A percentile compares a stretch with the other conserved stretches of the same genome.
These are phyloP conservation scores for Diaporthe sp. DNA, from an alignment of 2,329 filamentous ascomycete genomes.

Conservation along the genomic window DNA sequence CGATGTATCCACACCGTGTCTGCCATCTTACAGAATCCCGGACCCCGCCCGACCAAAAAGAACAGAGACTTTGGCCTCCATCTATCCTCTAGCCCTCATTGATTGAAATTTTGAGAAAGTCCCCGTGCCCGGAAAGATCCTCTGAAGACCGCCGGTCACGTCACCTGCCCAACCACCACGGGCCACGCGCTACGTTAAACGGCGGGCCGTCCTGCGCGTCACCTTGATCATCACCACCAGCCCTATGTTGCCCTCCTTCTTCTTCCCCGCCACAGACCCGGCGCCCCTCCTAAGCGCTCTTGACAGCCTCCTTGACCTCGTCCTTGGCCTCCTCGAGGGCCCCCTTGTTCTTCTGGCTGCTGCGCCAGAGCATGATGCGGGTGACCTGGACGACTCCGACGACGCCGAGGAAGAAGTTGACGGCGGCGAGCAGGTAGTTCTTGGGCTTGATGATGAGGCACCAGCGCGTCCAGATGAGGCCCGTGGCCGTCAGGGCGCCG, in stretches of 20 bases:
- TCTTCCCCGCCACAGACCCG: not conserved
- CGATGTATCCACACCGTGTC: not conserved
- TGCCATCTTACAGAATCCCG: not conserved
- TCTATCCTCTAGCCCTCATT: constrained; percentile 16
- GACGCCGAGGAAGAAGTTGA: constrained; percentile 97
- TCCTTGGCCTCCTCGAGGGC: constrained; percentile 51
- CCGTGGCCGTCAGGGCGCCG: constrained; percentile 87
- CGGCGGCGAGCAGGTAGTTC: constrained; percentile 93
- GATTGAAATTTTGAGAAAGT: not conserved
- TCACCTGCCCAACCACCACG: constrained; percentile 24
- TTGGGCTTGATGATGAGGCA: constrained; percentile 96
- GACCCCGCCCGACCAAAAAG: not conserved
- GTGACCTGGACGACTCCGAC: constrained; percentile 86
- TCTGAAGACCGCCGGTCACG: not conserved
- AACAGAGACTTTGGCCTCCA: not conserved
- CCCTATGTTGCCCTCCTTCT: not conserved
- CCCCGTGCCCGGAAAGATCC: not conserved
- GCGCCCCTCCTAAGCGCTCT: constrained; percentile 41
- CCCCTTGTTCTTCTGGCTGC: constrained; percentile 66
- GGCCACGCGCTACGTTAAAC: constrained; percentile 4
- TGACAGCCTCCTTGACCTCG: constrained; percentile 51
- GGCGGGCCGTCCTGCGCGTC: not conserved
- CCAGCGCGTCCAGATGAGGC: constrained; percentile 98
- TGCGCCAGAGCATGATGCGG: constrained; percentile 79
- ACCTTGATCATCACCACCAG: not conserved